Conservation (phyloP, 495 filamentous ascomycete species). For the Symbiotaphrina buchneri region DNA sequence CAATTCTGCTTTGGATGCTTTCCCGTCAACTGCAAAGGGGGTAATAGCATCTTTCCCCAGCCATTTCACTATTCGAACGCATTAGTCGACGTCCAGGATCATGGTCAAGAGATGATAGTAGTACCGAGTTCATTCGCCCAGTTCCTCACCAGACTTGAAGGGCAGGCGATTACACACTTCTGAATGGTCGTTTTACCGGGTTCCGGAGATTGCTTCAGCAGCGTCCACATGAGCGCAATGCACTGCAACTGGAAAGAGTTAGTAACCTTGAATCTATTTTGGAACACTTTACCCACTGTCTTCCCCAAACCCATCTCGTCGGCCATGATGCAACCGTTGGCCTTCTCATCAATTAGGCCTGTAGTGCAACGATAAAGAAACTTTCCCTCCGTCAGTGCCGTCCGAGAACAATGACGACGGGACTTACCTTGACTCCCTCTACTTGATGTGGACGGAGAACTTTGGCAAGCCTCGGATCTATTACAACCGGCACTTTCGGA, state of each 20-base stretch:
- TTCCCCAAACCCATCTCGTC: conserved; percentile 98
- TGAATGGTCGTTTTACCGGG: conserved; percentile 85
- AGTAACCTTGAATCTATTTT: neutral
- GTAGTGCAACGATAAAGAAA: conserved; percentile 91
- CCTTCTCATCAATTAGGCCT: conserved; percentile 79
- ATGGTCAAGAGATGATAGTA: conserved; percentile 1
- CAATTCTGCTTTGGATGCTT: conserved; percentile 84
- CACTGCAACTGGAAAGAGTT: conserved; percentile 14
- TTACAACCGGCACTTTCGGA: conserved; percentile 87
- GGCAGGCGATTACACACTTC: conserved; percentile 97
- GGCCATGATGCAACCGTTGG: conserved; percentile 98
- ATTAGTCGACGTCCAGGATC: neutral
- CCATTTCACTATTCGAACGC: conserved; percentile 50
- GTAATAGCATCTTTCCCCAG: conserved; percentile 76
- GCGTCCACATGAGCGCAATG: conserved; percentile 75
- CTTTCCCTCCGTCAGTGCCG: conserved; percentile 10
- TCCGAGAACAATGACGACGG: neutral
- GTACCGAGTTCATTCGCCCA: conserved; percentile 78
- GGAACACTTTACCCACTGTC: conserved; percentile 37
- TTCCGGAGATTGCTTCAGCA: conserved; percentile 86
- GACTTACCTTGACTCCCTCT: conserved; percentile 66
- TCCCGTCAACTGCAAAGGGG: conserved; percentile 93
- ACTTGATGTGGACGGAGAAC: conserved; percentile 93
- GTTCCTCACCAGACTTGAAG: conserved; percentile 87
- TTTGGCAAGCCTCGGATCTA: conserved; percentile 80